phyloP scores from a whole-genome alignment of 176 grass and related monocot species.

The Aegilops bicornis region DNA sequence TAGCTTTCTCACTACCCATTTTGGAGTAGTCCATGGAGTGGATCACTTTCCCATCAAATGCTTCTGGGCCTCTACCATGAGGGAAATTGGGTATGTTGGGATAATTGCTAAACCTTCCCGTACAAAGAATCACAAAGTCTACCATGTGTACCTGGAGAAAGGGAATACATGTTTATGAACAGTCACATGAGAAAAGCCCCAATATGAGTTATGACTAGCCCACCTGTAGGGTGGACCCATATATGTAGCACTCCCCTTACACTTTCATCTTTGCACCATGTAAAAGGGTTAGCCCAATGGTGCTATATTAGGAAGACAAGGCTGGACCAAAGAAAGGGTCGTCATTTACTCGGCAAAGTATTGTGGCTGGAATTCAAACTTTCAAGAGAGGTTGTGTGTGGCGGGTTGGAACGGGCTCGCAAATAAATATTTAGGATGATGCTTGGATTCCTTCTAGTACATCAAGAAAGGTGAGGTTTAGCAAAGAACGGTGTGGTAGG shows the following conservation, averaged over 20 bases:
- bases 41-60: background rate
- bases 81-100: background rate
- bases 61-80: background rate
- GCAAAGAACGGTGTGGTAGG: too few species aligned
- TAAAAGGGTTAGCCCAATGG: background rate
- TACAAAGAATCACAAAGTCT: background rate
- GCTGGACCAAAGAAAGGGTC: too few species aligned
- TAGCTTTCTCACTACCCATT: background rate
- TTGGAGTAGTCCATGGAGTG: background rate
- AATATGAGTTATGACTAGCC: too few species aligned
- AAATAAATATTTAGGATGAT: too few species aligned
- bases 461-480: too few species aligned
- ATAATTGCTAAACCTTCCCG: background rate
- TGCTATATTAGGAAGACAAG: background rate
- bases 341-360: too few species aligned
- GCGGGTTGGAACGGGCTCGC: too few species aligned
- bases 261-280: background rate
- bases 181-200: background rate
- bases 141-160: background rate
- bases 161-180: background rate
- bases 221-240: too few species aligned
- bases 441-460: too few species aligned
- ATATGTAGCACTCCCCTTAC: background rate
- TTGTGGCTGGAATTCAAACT: too few species aligned
- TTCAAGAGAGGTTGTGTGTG: too few species aligned